Evolutionary conservation across 2,329 filamentous ascomycete genomes (phyloP).

Genomic region (Paracorniculantispora psalliotae): DNA sequence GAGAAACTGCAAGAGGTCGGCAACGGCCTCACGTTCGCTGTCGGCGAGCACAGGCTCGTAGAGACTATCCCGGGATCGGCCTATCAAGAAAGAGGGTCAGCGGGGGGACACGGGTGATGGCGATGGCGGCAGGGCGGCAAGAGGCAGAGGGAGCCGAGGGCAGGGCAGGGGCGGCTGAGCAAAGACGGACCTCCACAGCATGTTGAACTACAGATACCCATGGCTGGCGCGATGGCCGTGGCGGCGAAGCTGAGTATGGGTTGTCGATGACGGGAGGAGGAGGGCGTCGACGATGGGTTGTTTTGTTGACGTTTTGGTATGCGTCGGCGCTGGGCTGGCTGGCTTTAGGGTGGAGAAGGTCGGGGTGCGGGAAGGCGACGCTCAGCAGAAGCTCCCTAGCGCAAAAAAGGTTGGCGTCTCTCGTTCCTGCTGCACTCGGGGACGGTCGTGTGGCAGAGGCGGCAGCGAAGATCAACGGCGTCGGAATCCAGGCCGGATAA

Average conservation of each 20-base stretch:
- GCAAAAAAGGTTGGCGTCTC: not conserved
- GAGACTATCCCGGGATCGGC: conserved; percentile 72
- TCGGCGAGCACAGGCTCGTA: conserved; percentile 89
- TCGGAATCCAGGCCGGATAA: not conserved
- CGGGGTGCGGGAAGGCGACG: conserved; percentile 8
- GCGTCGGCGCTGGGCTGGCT: not conserved
- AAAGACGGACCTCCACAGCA: conserved; percentile 48
- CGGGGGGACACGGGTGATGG: conserved; percentile 3
- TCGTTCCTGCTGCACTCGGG: conserved; percentile 9
- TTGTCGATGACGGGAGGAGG: conserved; percentile 7
- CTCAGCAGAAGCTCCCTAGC: not conserved
- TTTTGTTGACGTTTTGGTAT: conserved; percentile 12
- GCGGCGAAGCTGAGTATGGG: conserved; percentile 6
- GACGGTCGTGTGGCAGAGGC: not conserved
- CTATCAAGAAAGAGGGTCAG: conserved; percentile 33
- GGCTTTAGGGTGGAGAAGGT: conserved; percentile 8
- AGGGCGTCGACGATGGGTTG: conserved; percentile 4
- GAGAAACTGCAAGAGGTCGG: conserved; percentile 89
- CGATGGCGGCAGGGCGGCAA: not conserved
- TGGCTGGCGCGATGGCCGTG: conserved; percentile 31
- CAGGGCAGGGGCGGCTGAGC: not conserved
- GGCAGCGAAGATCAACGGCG: not conserved
- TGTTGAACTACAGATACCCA: conserved; percentile 57
- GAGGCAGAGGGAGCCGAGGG: not conserved
- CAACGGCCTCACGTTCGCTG: conserved; percentile 93